Evolutionary conservation across 148 eudicot genomes (phyloP).

Genomic region (Cornus controversa): DNA sequence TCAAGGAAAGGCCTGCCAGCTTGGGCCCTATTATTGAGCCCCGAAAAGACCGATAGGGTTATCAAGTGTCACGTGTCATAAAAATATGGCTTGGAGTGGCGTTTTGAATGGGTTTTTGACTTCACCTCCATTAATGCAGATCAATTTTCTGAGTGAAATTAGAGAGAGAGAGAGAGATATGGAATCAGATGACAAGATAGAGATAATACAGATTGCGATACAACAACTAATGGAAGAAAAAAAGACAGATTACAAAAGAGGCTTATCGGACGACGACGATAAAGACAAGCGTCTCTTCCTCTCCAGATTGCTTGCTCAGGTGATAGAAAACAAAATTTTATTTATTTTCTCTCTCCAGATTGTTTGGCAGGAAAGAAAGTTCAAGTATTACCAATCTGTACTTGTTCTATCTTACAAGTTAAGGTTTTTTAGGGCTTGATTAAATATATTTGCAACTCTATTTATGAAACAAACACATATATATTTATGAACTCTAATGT

Average conservation of each 20-base stretch:
- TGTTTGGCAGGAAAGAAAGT: too few species aligned
- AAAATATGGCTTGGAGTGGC: too few species aligned
- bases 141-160: background rate
- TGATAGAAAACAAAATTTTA: background rate
- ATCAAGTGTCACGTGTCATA: background rate
- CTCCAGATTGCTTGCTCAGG: slow-evolving; percentile 49
- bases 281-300: slow-evolving; percentile 33
- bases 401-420: too few species aligned
- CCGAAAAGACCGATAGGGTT: too few species aligned
- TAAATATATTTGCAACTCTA: too few species aligned
- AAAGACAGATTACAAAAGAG: slow-evolving; percentile 4
- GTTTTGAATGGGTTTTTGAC: background rate
- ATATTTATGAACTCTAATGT: too few species aligned
- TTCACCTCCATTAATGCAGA: background rate
- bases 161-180: too few species aligned
- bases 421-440: too few species aligned
- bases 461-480: too few species aligned
- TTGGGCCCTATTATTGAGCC: too few species aligned
- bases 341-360: background rate
- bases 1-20: too few species aligned
- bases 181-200: slow-evolving; percentile 27
- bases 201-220: slow-evolving; percentile 33
- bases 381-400: too few species aligned
- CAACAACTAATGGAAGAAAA: slow-evolving; percentile 35
- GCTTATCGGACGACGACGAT: background rate